A percentile compares a stretch with the other conserved stretches of the same genome.
Conservation (phyloP, 2,329 filamentous ascomycete genomes). For the Chrysoporthe puriensis region DNA sequence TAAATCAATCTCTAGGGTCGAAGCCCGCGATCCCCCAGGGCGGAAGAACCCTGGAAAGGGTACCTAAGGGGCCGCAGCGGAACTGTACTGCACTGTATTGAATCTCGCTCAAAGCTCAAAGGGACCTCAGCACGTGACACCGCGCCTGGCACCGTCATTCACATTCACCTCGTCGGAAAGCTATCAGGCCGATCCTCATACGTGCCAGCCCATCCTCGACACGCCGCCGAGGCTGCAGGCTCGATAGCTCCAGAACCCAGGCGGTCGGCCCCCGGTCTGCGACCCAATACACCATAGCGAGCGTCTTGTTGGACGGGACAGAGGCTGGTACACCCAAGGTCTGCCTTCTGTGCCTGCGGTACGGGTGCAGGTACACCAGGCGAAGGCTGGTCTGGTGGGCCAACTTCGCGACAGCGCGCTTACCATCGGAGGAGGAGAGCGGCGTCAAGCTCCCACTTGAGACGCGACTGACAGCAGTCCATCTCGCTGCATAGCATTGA, state of each 20-base stretch:
- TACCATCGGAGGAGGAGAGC: background rate
- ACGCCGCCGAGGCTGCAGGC: background rate
- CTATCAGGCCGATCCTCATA: background rate
- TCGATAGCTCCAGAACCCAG: background rate
- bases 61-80: background rate
- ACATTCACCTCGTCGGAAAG: background rate
- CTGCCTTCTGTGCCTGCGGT: background rate
- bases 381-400: background rate
- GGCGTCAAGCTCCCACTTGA: background rate
- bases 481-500: background rate
- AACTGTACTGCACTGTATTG: background rate
- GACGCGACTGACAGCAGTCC: background rate
- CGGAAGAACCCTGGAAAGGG: too few species aligned
- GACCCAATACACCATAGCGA: background rate
- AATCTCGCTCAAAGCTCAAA: background rate
- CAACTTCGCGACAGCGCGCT: background rate
- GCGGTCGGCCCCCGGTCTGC: background rate
- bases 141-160: slow-evolving; percentile 8
- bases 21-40: too few species aligned
- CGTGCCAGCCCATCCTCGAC: background rate
- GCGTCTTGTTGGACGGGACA: background rate
- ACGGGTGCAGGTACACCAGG: background rate
- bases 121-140: slow-evolving; percentile 7
- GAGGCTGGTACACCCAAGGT: background rate
- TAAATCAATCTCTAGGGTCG: too few species aligned